Base-by-base conservation (phyloP, 2,329 filamentous ascomycete species). In the Clarireedia paspali region DNA sequence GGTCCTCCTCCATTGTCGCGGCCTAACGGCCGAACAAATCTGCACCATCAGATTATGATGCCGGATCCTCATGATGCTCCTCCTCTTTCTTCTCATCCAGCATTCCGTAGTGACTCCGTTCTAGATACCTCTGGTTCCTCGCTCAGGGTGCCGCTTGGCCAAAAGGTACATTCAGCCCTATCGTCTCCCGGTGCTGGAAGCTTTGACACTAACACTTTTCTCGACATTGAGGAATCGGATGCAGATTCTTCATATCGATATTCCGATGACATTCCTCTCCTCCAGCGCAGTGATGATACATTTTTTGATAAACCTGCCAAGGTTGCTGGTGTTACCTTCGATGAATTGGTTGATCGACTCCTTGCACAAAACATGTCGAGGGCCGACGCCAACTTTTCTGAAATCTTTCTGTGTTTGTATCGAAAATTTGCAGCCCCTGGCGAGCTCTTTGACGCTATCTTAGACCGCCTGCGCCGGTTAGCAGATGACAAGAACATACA, bases 361-460 rank as follows among this genome's bases (percentile, higher is more conserved):
- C 78, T 97, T 24, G 81, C 85, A 0, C 81, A 89, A 59, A 88
- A 89, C 38, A 85, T 92, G 74, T 91, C 89, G 27, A 91, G 89
- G 67, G 80, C 85, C n/a, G 94, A 97, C 68, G 80, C 82, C 57
- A 96, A 96, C 70, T 99, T 96, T 67, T 81, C 83, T 1, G 84
- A 91, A 46, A 85, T 95, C 17, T 97, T 97, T 66, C 77, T 97
- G 30, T 96, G 92, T 61, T 76, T 97, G 14, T 97, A 97, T 72
- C 87, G 94, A 60, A 95, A 94, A 70, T 97, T 99, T 68, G 88
- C 90, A 4, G 83, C 91, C 2, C 94, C 94, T 0, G 80, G 81
- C 9, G 81, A 87, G 61, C 78, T 99, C 4, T 83, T 97, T 52
- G 80, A 84, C 42, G 84, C 89, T 6, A 87, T 97, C 46, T 77